Evolutionary conservation across 1,284 basidiomycete species (phyloP).

Genomic region (Moesziomyces antarcticus): DNA sequence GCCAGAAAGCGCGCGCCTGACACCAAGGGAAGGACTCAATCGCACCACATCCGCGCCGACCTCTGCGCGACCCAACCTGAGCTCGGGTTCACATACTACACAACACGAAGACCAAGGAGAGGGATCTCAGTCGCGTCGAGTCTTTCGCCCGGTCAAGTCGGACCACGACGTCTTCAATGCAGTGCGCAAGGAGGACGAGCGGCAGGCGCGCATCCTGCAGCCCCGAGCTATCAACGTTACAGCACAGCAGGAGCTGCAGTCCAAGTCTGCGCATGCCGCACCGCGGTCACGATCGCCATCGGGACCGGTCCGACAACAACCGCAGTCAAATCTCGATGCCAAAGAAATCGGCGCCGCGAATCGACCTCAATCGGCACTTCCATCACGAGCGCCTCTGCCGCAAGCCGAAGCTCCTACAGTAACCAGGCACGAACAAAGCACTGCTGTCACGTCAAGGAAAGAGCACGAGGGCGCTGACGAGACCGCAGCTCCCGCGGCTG

Average conservation of each 20-base stretch:
- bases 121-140: constrained; percentile 9
- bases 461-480: not conserved
- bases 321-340: too few relatives aligned
- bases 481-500: not conserved
- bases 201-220: constrained; percentile 5
- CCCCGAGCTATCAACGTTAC: constrained; percentile 17
- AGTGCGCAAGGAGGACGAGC: not conserved
- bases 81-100: not conserved
- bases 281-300: too few relatives aligned
- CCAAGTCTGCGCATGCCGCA: not conserved
- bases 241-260: not conserved
- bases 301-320: too few relatives aligned
- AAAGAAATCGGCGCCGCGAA: too few relatives aligned
- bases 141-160: constrained; percentile 32
- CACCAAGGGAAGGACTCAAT: constrained; percentile 32
- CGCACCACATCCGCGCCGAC: constrained; percentile 34
- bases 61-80: constrained; percentile 1
- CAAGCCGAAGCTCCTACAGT: not conserved
- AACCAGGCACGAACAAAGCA: not conserved
- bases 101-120: constrained; percentile 3
- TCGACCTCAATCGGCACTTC: too few relatives aligned
- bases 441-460: not conserved
- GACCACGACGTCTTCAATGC: constrained; percentile 38
- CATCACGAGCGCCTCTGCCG: too few relatives aligned
- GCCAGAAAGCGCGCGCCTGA: constrained; percentile 2